Percentiles rank a stretch among this genome's conserved stretches.
phyloP scores from a whole-genome alignment of 441 rosid genomes.

The Adansonia gregorii region DNA sequence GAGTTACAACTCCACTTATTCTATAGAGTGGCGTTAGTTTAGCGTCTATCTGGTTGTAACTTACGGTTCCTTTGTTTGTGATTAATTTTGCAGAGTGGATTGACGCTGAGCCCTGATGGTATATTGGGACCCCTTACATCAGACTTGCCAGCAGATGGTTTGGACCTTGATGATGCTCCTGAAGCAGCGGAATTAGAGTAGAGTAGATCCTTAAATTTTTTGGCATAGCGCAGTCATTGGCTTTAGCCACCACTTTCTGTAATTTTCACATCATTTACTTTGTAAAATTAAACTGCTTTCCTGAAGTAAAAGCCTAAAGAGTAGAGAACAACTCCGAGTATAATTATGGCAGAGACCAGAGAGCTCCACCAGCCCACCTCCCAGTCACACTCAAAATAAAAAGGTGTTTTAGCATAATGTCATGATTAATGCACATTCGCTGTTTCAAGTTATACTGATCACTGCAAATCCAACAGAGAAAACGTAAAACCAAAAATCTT shows the following conservation, averaged over 20 bases:
- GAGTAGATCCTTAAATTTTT: slow-evolving; percentile 25
- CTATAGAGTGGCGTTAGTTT: slow-evolving; percentile 13
- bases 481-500: not conserved
- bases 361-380: no score
- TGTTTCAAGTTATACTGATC: no score
- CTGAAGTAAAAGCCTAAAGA: no score
- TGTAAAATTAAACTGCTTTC: not conserved
- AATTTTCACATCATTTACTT: not conserved
- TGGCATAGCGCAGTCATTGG: not conserved
- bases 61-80: not conserved
- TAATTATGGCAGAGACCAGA: no score
- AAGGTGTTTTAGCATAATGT: no score
- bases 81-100: slow-evolving; percentile 66
- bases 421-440: no score
- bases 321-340: no score
- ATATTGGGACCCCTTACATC: slow-evolving; percentile 71
- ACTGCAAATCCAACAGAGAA: not conserved
- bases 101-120: slow-evolving; percentile 80
- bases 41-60: not conserved
- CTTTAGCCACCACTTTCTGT: no score
- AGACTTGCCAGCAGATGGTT: slow-evolving; percentile 76
- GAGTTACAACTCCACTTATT: not conserved
- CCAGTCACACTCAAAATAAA: no score
- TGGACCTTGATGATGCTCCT: slow-evolving; percentile 64
- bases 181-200: slow-evolving; percentile 26